Evolutionary conservation across 768 basidiomycete genomes (phyloP).

Genomic region (Lactarius hatsudake): DNA sequence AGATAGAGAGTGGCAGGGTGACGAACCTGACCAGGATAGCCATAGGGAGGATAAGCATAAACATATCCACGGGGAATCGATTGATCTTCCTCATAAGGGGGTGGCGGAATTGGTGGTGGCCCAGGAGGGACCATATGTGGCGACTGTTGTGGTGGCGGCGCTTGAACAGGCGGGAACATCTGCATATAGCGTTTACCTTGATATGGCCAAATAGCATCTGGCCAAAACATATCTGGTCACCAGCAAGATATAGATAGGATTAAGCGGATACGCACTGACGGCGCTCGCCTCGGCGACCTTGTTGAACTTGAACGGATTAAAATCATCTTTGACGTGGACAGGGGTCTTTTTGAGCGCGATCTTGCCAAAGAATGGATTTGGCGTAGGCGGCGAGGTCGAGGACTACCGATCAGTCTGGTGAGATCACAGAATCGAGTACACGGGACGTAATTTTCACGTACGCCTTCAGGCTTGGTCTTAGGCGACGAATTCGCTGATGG

Average conservation of each 20-base stretch:
- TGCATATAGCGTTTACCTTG: constrained; percentile 81
- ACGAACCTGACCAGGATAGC: constrained; percentile 71
- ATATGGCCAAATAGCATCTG: constrained; percentile 84
- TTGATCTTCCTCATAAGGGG: constrained; percentile 76
- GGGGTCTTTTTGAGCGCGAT: constrained; percentile 73
- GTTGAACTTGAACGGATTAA: constrained; percentile 91
- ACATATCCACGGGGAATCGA: constrained; percentile 59
- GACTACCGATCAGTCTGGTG: constrained; percentile 5
- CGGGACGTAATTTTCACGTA: constrained; percentile 3
- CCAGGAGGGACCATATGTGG: constrained; percentile 67
- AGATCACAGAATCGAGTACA: neutral
- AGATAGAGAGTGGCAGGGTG: constrained; percentile 9
- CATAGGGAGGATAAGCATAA: constrained; percentile 74
- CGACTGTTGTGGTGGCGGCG: constrained; percentile 61
- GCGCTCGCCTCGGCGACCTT: constrained; percentile 74
- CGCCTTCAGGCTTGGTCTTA: constrained; percentile 32
- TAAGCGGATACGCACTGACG: constrained; percentile 55
- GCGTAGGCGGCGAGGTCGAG: constrained; percentile 40
- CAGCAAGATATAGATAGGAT: neutral
- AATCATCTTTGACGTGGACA: constrained; percentile 92
- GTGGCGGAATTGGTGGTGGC: constrained; percentile 67
- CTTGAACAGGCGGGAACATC: constrained; percentile 66
- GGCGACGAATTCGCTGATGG: constrained; percentile 27
- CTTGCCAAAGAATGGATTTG: constrained; percentile 90
- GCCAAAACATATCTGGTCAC: constrained; percentile 4